phyloP scores from a whole-genome alignment of 805 yeast genomes.

The Pichia exigua region DNA sequence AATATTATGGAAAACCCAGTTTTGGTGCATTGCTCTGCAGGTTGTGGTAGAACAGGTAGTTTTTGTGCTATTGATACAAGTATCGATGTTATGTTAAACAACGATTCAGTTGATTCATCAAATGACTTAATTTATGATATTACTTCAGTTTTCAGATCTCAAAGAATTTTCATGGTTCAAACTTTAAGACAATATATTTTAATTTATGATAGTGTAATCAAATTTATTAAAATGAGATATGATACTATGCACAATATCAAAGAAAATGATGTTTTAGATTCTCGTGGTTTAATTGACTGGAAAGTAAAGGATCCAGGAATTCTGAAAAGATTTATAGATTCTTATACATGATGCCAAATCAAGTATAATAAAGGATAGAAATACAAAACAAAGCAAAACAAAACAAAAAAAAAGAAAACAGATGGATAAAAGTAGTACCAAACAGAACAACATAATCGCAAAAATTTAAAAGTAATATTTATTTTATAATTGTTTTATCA shows the following conservation, averaged over 20 bases:
- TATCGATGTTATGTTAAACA: constrained; percentile 27
- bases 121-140: constrained; percentile 38
- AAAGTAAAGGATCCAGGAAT: constrained; percentile 9
- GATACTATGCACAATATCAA: background rate
- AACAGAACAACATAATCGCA: background rate
- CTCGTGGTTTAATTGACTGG: constrained; percentile 14
- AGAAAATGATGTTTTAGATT: constrained; percentile 1
- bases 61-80: constrained; percentile 64
- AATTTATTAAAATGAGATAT: constrained; percentile 18
- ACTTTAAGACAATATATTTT: constrained; percentile 46
- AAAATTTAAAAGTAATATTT: background rate
- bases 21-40: constrained; percentile 90
- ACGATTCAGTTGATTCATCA: constrained; percentile 10
- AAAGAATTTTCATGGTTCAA: constrained; percentile 53
- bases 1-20: constrained; percentile 35
- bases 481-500: constrained; percentile 5
- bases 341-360: background rate
- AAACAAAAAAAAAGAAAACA: background rate
- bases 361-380: background rate
- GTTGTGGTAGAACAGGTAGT: constrained; percentile 95
- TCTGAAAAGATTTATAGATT: constrained; percentile 6
- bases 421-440: background rate
- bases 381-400: background rate
- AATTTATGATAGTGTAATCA: constrained; percentile 37
- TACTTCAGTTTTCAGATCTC: constrained; percentile 41